Base-by-base conservation (phyloP, 306 rosid species). In the Medicago truncatula region DNA sequence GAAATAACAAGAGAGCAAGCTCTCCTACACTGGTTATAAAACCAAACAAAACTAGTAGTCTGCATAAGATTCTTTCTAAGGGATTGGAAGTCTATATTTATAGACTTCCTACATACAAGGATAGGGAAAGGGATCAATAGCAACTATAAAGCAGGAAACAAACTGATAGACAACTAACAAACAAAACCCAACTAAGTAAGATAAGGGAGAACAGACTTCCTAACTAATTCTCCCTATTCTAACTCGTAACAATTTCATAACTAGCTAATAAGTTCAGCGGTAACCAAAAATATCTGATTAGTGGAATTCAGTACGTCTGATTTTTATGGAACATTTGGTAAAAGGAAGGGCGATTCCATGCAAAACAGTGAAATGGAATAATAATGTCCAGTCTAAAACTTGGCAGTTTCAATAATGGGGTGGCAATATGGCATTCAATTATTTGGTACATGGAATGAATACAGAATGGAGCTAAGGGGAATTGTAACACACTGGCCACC, bases 201-300 rank as follows among this genome's bases (percentile, higher is more conserved):
- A 28, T 28, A 28, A 28, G 4, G 31, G 31, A 28, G 31, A 28
- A 28, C 31, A 28, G 31, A 28, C 31, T 3, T 28, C 1, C 4
- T 28, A 28, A 28, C 31, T 28, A 28, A 28, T 28, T 28, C 31
- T 28, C 31, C 31, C 31, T 3, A 28, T 28, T 25, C 2, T 25
- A 25, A 25, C 28, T 25, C 28, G 28, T 25, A 25, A 25, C 28
- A 25, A 25, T 25, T 56, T 46, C 38, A 52, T 68, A 54, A 18
- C 58, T 12, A 43, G 54, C 67, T 43, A 63, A 63, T 34, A 58
- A 66, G 76, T 58, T 74, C 76, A 49, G 75, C 79, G 16, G 52
- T 71, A 64, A 57, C 61, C 68, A 41, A 61, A 68, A 56, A 64
- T 31, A 76, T 66, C 17, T 47, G 36, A 57, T 14, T 66, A 60